Conservation (phyloP, 2,329 filamentous ascomycete species). For the Phaeoacremonium minimum region DNA sequence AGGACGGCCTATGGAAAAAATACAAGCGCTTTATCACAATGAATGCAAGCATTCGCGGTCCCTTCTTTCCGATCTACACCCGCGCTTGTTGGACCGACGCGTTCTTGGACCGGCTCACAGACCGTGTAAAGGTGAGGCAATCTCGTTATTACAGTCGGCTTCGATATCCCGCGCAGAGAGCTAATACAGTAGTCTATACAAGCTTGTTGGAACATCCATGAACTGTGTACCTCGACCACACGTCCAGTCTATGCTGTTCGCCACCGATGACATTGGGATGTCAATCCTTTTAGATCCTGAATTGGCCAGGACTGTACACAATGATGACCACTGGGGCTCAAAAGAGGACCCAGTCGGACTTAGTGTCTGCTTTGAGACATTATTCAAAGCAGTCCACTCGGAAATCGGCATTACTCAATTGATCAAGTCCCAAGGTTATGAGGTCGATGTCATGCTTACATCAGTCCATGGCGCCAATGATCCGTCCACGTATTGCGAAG, state of each 20-base stretch:
- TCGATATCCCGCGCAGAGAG: not conserved
- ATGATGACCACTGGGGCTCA: constrained; percentile 14
- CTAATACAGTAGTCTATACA: not conserved
- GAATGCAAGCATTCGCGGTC: constrained; percentile 23
- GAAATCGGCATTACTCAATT: constrained; percentile 20
- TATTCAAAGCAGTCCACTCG: constrained; percentile 16
- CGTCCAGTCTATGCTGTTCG: constrained; percentile 27
- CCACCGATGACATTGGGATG: constrained; percentile 26
- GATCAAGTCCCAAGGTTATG: constrained; percentile 20
- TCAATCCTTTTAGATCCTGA: constrained; percentile 21
- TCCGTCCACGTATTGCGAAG: constrained; percentile 8
- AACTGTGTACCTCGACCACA: constrained; percentile 24
- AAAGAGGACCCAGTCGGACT: constrained; percentile 15
- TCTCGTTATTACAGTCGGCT: no score
- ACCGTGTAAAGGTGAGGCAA: constrained; percentile 24
- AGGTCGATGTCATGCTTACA: constrained; percentile 22
- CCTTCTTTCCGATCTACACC: constrained; percentile 25
- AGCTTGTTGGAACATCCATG: constrained; percentile 29
- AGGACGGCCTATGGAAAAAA: constrained; percentile 21
- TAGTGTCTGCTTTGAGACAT: constrained; percentile 17
- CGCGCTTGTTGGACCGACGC: constrained; percentile 24
- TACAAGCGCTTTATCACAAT: constrained; percentile 27
- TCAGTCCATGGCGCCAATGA: constrained; percentile 14
- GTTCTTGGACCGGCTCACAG: constrained; percentile 21
- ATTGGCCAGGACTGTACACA: constrained; percentile 10